These are phyloP conservation scores for Termitomyces sp. DNA, from an alignment of 768 basidiomycete species.

Conservation along the genomic window DNA sequence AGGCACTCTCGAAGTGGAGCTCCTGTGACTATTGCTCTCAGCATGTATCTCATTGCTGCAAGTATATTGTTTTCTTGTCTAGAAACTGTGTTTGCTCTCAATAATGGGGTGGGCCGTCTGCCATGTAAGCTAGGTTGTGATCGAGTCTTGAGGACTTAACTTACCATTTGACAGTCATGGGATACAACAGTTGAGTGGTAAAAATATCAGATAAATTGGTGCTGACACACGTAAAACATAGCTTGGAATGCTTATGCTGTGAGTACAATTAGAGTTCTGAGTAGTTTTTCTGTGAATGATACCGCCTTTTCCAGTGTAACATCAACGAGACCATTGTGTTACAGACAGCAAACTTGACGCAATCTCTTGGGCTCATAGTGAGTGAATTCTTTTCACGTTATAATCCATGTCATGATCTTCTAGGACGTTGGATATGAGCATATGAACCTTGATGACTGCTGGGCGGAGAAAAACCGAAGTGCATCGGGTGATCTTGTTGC, in stretches of 20 bases:
- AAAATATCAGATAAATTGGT: background rate
- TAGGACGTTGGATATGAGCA: conserved; percentile 55
- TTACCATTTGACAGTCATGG: conserved; percentile 37
- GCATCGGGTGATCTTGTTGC: conserved; percentile 48
- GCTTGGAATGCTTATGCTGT: conserved; percentile 73
- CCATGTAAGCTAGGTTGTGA: conserved; percentile 23
- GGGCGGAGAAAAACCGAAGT: conserved; percentile 50
- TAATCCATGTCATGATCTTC: background rate
- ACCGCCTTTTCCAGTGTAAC: conserved; percentile 38
- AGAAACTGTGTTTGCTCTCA: conserved; percentile 1
- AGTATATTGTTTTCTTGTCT: background rate
- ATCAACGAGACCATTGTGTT: conserved; percentile 52
- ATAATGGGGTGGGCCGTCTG: conserved; percentile 31
- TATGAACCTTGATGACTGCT: conserved; percentile 66
- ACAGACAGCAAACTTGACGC: conserved; percentile 44
- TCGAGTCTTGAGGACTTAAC: background rate
- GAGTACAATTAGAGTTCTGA: conserved; percentile 6
- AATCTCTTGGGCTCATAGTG: conserved; percentile 48
- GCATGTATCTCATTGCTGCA: background rate
- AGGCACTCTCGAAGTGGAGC: background rate
- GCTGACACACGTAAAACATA: conserved; percentile 15
- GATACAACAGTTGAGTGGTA: conserved; percentile 53
- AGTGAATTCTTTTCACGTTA: background rate
- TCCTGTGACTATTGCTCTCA: background rate
- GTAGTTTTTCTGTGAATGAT: background rate